Base-by-base conservation (phyloP, 352 stramenopile species). In the Globisporangium nunn region DNA sequence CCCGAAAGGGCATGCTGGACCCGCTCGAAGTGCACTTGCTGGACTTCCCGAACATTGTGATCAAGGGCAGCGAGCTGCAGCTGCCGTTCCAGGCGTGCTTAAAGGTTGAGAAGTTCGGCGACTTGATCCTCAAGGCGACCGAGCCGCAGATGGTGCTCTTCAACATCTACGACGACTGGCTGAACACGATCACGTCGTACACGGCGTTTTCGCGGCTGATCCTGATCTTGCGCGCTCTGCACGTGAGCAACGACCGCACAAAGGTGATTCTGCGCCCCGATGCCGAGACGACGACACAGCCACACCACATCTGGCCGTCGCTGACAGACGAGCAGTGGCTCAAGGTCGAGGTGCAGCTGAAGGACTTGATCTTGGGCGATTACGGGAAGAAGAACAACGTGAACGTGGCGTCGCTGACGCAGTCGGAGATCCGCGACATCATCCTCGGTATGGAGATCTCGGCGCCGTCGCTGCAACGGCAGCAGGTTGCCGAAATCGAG, bases 361-460 rank as follows among this genome's bases (percentile, higher is more conserved):
- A 99, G 77, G 97, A 99, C 64, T 70, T 99, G 37, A 99, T 99
- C 58, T 74, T 99, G 50, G 96, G 89, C 28, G 97, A 99, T 71
- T 99, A 99, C 65, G 97, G 97, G 57, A 99, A 99, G 78, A 99
- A 99, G 72, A 99, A 99, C 78, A 99, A 99, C 68, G 97, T 99
- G 33, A 99, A 99, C 73, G 97, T 99, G 8, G 97, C 95, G 17
- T 99, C 96, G 52, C 78, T 99, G 59, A 99, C 98, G 2, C 96
- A 99, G 66, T 98, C 92, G 49, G 98, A 99, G 74, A 99, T 99
- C 53, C 91, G 98, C 54, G 98, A 99, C 68, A 99, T 99, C 64
- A 99, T 99, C 72, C 71, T 99, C 35, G 98, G 98, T 59, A 99
- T 99, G 97, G 97, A 99, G 73, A 99, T 99, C 64, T 97, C 97